Evolutionary conservation across 352 stramenopile species (phyloP).

Genomic region (Phytopythium litorale): DNA sequence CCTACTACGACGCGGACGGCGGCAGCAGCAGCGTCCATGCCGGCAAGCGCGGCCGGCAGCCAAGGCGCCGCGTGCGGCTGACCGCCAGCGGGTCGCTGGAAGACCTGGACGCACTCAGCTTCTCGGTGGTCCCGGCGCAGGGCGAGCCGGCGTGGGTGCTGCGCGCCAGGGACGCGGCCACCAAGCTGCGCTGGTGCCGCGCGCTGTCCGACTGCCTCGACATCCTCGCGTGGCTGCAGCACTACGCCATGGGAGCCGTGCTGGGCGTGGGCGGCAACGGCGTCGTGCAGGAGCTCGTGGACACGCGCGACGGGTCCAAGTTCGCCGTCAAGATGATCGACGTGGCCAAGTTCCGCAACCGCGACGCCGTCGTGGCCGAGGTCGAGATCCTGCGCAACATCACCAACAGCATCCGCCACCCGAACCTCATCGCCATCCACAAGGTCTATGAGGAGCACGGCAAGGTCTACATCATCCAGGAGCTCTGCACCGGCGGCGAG

Average conservation of each 20-base stretch:
- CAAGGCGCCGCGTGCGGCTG: constrained; percentile 51
- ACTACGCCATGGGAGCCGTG: constrained; percentile 62
- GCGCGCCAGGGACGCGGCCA: constrained; percentile 36
- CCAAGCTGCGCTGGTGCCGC: constrained; percentile 59
- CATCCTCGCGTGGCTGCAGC: constrained; percentile 68
- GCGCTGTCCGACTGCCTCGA: constrained; percentile 73
- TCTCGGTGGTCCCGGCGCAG: constrained; percentile 41
- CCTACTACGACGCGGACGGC: constrained; percentile 52
- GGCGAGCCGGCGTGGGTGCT: constrained; percentile 65
- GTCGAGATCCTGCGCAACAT: constrained; percentile 81
- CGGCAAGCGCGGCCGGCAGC: constrained; percentile 3
- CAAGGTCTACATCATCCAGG: constrained; percentile 78
- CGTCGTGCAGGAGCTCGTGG: constrained; percentile 60
- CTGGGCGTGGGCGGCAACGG: constrained; percentile 74
- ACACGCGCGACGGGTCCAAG: constrained; percentile 42
- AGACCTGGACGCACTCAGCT: constrained; percentile 52
- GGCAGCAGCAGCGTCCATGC: background rate
- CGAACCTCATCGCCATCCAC: constrained; percentile 74
- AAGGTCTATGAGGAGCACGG: constrained; percentile 82
- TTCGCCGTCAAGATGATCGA: constrained; percentile 81
- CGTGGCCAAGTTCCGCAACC: constrained; percentile 72
- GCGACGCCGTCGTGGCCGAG: constrained; percentile 60
- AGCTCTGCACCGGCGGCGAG: constrained; percentile 68
- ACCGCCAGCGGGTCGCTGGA: constrained; percentile 47
- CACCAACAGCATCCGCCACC: constrained; percentile 76